phyloP scores from a whole-genome alignment of 768 basidiomycete species.

The Pleurotus cornucopiae region DNA sequence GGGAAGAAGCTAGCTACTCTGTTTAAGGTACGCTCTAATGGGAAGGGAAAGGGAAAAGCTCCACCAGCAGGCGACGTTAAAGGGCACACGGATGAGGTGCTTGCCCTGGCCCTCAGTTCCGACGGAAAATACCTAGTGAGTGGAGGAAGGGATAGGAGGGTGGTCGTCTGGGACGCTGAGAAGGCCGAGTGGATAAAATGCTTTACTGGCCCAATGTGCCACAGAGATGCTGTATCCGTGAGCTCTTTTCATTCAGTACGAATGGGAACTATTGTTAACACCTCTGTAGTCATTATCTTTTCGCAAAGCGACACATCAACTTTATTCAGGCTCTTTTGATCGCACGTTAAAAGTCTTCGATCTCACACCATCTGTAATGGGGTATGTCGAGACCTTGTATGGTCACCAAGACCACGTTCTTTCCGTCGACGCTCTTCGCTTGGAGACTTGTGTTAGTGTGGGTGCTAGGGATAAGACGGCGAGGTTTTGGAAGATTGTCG shows the following conservation, averaged over 20 bases:
- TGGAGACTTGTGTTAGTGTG: slow-evolving; percentile 81
- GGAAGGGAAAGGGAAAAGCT: slow-evolving; percentile 53
- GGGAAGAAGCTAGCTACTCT: slow-evolving; percentile 58
- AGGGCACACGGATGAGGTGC: slow-evolving; percentile 87
- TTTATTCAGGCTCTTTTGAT: slow-evolving; percentile 79
- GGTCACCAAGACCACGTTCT: slow-evolving; percentile 92
- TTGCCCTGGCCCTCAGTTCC: slow-evolving; percentile 76
- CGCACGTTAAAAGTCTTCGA: slow-evolving; percentile 90
- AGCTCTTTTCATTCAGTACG: slow-evolving; percentile 10
- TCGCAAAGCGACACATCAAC: slow-evolving; percentile 68
- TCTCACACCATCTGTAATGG: slow-evolving; percentile 64
- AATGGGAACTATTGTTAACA: slow-evolving; percentile 1
- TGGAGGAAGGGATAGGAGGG: slow-evolving; percentile 76
- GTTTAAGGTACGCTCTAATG: slow-evolving; percentile 50
- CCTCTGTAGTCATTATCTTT: slow-evolving; percentile 59
- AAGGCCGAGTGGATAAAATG: slow-evolving; percentile 73
- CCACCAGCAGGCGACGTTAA: slow-evolving; percentile 34
- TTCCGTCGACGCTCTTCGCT: slow-evolving; percentile 73
- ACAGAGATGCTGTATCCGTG: slow-evolving; percentile 39
- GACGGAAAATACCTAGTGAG: slow-evolving; percentile 86
- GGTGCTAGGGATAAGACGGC: slow-evolving; percentile 90
- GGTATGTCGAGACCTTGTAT: slow-evolving; percentile 94
- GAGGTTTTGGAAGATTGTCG: slow-evolving; percentile 94
- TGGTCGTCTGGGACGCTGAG: slow-evolving; percentile 86
- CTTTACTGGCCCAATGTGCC: slow-evolving; percentile 76